Evolutionary conservation across 148 eudicot genomes (phyloP).

Genomic region (Agrostemma githago): DNA sequence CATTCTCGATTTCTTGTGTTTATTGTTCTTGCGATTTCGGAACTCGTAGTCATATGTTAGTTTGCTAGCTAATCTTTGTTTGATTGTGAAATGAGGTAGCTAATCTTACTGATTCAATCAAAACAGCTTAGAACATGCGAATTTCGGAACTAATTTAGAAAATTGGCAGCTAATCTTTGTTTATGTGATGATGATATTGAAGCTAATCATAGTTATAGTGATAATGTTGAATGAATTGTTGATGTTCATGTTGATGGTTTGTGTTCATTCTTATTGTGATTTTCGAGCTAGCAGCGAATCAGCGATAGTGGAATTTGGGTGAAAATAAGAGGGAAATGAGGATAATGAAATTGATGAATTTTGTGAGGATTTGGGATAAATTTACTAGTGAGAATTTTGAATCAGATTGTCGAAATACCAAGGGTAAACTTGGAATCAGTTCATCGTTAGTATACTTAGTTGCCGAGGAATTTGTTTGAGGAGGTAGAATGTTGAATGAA

Average conservation of each 20-base stretch:
- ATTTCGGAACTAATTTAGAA: too few relatives aligned
- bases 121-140: too few relatives aligned
- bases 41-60: background rate
- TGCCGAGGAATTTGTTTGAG: too few relatives aligned
- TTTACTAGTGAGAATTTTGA: too few relatives aligned
- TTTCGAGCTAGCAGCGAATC: background rate
- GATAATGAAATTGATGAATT: background rate
- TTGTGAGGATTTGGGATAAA: background rate
- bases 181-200: too few relatives aligned
- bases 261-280: background rate
- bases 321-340: background rate
- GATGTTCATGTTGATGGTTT: background rate
- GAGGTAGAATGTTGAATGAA: too few relatives aligned
- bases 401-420: background rate
- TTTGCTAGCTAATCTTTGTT: too few relatives aligned
- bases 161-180: too few relatives aligned
- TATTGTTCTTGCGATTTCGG: background rate
- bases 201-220: too few relatives aligned
- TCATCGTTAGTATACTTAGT: background rate
- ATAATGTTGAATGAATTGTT: too few relatives aligned
- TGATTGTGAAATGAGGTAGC: too few relatives aligned
- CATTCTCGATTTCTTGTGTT: background rate
- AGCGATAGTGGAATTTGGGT: background rate
- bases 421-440: background rate
- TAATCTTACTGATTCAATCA: too few relatives aligned